Conservation (phyloP, 2,329 filamentous ascomycete species). For the Apiospora phragmitis region DNA sequence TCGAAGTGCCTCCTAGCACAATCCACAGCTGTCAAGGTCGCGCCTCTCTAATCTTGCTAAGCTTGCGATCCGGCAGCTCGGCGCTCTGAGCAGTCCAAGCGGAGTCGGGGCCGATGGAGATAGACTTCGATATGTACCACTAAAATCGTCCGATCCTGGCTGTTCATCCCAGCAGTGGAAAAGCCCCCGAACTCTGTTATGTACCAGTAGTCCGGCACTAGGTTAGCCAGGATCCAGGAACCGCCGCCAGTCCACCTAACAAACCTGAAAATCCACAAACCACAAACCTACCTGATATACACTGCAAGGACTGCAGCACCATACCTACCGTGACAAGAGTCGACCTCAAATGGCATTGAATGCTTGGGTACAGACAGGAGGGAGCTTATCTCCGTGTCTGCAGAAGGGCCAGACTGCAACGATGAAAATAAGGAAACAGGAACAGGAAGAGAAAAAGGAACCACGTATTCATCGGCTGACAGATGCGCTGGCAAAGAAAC, state of each 20-base stretch:
- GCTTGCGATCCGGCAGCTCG: not conserved
- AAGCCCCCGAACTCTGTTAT: not conserved
- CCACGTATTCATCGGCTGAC: not conserved
- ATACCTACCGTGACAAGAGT: not conserved
- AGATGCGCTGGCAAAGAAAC: not conserved
- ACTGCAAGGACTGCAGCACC: not conserved
- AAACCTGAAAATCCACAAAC: not conserved
- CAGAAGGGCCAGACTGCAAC: not conserved
- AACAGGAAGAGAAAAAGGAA: not conserved
- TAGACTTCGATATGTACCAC: conserved; percentile 1
- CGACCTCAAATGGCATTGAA: not conserved
- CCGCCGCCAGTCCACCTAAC: not conserved
- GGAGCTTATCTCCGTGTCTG: not conserved
- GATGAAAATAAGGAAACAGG: not conserved
- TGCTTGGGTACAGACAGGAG: not conserved
- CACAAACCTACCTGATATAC: not conserved
- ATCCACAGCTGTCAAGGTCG: not conserved
- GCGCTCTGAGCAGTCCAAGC: not conserved
- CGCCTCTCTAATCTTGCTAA: conserved; percentile 5
- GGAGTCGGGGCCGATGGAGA: not conserved
- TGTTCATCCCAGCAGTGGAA: not conserved
- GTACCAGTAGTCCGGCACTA: not conserved
- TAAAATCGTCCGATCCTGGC: conserved; percentile 1
- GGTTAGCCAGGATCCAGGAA: conserved; percentile 1
- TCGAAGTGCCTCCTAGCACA: not conserved